Base-by-base conservation (phyloP, 2,329 filamentous ascomycete genomes). In the Neonectria punicea region DNA sequence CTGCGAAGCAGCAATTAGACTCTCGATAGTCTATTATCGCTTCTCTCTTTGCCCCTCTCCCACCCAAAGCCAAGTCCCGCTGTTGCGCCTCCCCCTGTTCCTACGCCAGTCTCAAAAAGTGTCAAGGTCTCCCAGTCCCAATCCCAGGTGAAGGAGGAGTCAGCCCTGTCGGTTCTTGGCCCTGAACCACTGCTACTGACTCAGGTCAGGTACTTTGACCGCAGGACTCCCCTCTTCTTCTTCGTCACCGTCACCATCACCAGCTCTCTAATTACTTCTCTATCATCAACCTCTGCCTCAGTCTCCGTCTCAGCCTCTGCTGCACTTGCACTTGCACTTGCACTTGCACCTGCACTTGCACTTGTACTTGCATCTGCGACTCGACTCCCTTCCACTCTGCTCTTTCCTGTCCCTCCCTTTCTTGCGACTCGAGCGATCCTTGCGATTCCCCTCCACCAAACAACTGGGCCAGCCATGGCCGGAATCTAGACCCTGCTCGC, bases 71-170 rank as follows among this genome's bases (percentile, higher is more conserved):
- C 47, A 20, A 49, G 65, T 58, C 69, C 63, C 63, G 58, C 63
- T 66, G 67, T 67, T 71, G 14, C 61, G 58, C 68, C 70, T 56
- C 63, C 66, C 60, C 68, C 70, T 67, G 69, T 64, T 64, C 62
- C 62, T 34, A 25, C 47, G 47, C 53, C 53, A 25, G 56, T 50
- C 53, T 32, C 30, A 14, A 36, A 36, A 16, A 36, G 34, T 13
- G 10, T 34, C 10, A 34, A 13, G 30, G 36, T 61, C 51, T 64
- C 64, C 56, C 43, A 67, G 66, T 49, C 25, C 14, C 22, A 49
- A 49, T 28, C 46, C 47, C 47, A 32, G 28, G 32, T 16, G 22
- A 50, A 18, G 20, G 54, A 58, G 54, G 50, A 67, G 39, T 64
- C 58, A 43, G n/a, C 39, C 39, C 39, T 43, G 39, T 43, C n/a